Percentiles rank a stretch among this genome's conserved stretches.
Evolutionary conservation across 2,329 filamentous ascomycete genomes (phyloP).

Genomic region (Verticillium isaacii): DNA sequence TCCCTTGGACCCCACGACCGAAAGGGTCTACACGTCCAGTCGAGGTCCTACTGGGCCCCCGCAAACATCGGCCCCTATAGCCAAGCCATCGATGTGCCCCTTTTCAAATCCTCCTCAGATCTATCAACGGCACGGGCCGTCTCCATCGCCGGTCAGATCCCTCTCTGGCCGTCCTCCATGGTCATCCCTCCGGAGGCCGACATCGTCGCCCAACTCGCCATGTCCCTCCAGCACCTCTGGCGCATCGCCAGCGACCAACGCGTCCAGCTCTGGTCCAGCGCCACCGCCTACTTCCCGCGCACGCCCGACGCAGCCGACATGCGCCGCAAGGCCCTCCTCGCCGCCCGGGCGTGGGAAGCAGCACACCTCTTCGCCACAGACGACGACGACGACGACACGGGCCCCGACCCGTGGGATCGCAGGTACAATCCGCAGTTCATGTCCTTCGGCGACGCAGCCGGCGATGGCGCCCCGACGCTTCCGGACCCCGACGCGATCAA

Average conservation of each 20-base stretch:
- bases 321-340: conserved; percentile 32
- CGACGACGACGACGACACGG: conserved; percentile 35
- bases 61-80: conserved; percentile 98
- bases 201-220: conserved; percentile 55
- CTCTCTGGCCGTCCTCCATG: conserved; percentile 80
- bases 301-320: conserved; percentile 20
- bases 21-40: conserved; percentile 80
- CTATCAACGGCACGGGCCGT: conserved; percentile 32
- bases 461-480: conserved; percentile 24
- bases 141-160: conserved; percentile 85
- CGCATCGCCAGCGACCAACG: conserved; percentile 70
- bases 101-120: conserved; percentile 11
- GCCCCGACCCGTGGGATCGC: conserved; percentile 65
- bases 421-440: conserved; percentile 51
- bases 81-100: conserved; percentile 64
- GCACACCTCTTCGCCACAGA: conserved; percentile 33
- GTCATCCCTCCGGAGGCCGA: conserved; percentile 37
- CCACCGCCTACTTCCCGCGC: conserved; percentile 66
- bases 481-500: conserved; percentile 47
- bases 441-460: conserved; percentile 26
- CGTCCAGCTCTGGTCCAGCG: conserved; percentile 70
- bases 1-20: conserved; percentile 28
- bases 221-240: conserved; percentile 87
- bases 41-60: conserved; percentile 92
- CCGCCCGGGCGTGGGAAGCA: conserved; percentile 40